phyloP scores from a whole-genome alignment of 495 filamentous ascomycete species.

The Letharia columbiana region DNA sequence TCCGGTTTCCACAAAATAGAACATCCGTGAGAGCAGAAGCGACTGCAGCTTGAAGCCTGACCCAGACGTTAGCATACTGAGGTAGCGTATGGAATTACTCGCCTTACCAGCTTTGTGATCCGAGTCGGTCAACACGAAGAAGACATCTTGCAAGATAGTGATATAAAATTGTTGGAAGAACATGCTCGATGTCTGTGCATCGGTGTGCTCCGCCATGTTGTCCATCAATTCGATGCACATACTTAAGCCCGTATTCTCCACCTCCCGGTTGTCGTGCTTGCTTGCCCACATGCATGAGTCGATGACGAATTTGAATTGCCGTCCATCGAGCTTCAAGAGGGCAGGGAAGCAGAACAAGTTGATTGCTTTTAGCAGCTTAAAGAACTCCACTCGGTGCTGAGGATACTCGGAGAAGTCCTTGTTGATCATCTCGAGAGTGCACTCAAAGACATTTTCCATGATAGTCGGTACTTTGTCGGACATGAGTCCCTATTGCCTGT shows the following conservation, averaged over 20 bases:
- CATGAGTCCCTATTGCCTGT: conserved; percentile 64
- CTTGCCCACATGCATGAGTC: conserved; percentile 99
- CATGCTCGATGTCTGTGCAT: conserved; percentile 70
- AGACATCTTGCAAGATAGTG: conserved; percentile 90
- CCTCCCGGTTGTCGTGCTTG: conserved; percentile 98
- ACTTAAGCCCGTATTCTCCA: conserved; percentile 93
- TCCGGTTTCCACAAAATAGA: conserved; percentile 76
- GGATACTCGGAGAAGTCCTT: conserved; percentile 99
- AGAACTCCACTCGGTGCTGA: conserved; percentile 96
- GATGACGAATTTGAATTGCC: conserved; percentile 98
- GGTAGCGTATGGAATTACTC: background rate
- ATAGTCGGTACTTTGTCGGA: conserved; percentile 94
- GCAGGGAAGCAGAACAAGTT: conserved; percentile 95
- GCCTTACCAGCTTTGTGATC: conserved; percentile 86
- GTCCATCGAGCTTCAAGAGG: conserved; percentile 82
- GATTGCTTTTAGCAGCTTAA: conserved; percentile 89
- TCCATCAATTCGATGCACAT: conserved; percentile 98
- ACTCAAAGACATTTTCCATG: conserved; percentile 98
- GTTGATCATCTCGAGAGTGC: conserved; percentile 99
- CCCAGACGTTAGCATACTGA: conserved; percentile 11
- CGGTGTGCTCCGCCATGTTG: conserved; percentile 88
- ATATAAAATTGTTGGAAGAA: conserved; percentile 98
- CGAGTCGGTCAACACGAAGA: conserved; percentile 95
- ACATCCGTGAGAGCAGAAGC: conserved; percentile 87
- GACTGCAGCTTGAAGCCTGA: conserved; percentile 91